Conservation (phyloP, 371 early-diverging fungal genomes). For the Rhizopus microsporus region DNA sequence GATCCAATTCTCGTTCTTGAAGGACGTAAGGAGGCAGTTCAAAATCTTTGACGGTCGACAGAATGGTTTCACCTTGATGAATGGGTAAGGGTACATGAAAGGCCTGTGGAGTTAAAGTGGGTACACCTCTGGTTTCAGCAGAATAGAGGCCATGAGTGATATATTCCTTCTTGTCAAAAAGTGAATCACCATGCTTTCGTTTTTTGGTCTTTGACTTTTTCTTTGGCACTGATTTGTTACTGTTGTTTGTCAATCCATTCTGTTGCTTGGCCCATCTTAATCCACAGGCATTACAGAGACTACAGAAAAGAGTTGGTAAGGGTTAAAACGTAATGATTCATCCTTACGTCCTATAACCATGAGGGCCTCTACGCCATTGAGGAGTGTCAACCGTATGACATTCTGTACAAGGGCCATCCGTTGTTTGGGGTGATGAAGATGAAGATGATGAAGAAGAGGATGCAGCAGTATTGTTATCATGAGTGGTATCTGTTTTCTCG, state of each 20-base stretch:
- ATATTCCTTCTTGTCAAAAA: constrained; percentile 17
- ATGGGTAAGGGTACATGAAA: constrained; percentile 53
- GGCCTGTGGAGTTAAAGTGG: background rate
- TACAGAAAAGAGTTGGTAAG: constrained; percentile 8
- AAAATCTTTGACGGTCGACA: constrained; percentile 46
- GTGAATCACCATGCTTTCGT: background rate
- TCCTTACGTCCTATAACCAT: constrained; percentile 38
- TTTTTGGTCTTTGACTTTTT: background rate
- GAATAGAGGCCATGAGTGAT: constrained; percentile 23
- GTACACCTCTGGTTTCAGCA: constrained; percentile 4
- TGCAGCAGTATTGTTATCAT: too few relatives aligned
- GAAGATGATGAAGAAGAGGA: background rate
- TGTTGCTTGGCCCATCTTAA: constrained; percentile 30
- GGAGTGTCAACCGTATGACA: constrained; percentile 27
- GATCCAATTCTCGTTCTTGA: constrained; percentile 44
- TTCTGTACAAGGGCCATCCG: constrained; percentile 1
- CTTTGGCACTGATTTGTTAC: background rate
- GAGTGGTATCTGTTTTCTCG: background rate
- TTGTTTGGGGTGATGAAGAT: background rate
- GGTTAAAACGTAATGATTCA: background rate
- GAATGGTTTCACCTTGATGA: constrained; percentile 50
- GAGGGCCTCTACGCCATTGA: constrained; percentile 42
- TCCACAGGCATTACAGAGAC: constrained; percentile 51
- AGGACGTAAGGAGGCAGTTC: constrained; percentile 51
- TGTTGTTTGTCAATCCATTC: background rate